Evolutionary conservation across 306 rosid species (phyloP).

Genomic region (Phaseolus lunatus): DNA sequence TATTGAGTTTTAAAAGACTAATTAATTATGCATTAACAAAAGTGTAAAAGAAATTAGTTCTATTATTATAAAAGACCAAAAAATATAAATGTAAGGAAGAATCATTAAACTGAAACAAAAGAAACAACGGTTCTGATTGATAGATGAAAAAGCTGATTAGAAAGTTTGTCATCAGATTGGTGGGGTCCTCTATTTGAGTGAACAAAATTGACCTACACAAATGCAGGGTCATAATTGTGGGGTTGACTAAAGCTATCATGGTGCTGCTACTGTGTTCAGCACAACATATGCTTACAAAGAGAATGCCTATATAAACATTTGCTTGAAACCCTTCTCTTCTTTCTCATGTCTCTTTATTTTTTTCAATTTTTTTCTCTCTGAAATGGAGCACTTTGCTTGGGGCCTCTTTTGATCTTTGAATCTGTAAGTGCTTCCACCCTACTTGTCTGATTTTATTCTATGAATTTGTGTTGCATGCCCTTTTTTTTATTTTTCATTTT

Average conservation of each 20-base stretch:
- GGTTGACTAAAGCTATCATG: constrained; percentile 8
- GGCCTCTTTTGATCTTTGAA: constrained; percentile 42
- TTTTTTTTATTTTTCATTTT: background rate
- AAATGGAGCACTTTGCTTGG: constrained; percentile 43
- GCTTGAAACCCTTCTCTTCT: background rate
- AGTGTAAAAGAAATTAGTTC: too few species aligned
- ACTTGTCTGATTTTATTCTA: background rate
- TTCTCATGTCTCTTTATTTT: background rate
- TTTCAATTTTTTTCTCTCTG: background rate
- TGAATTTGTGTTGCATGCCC: constrained; percentile 15
- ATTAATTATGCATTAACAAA: too few species aligned
- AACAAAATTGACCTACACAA: constrained; percentile 25
- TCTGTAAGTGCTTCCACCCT: constrained; percentile 49
- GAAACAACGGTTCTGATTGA: constrained; percentile 34
- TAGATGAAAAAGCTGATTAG: background rate
- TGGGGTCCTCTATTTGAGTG: background rate
- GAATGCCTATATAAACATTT: constrained; percentile 42
- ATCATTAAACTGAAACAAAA: background rate
- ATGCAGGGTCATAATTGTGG: constrained; percentile 39
- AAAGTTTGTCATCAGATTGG: background rate
- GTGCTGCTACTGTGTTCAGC: constrained; percentile 29
- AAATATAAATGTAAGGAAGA: background rate
- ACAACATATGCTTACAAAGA: background rate
- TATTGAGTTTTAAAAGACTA: too few species aligned
- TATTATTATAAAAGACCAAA: too few species aligned